Evolutionary conservation across 1,139 yeast genomes (phyloP).

Genomic region (Geotrichum histeridarum): DNA sequence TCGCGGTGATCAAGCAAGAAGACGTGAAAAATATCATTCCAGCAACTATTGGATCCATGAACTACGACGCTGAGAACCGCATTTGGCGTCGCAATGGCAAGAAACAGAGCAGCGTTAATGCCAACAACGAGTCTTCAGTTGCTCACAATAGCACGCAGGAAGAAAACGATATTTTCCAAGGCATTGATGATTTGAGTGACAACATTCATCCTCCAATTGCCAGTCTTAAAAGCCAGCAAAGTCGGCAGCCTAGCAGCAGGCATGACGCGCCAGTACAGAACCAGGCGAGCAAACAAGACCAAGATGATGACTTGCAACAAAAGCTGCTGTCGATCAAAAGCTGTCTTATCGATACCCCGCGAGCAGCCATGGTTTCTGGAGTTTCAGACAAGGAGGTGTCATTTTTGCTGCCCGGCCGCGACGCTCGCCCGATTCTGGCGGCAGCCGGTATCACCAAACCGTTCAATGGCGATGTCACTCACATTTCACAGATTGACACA

Average conservation of each 20-base stretch:
- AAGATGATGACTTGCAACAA: conserved; percentile 5
- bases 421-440: conserved; percentile 1
- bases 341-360: conserved; percentile 13
- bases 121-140: not conserved
- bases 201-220: not conserved
- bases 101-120: not conserved
- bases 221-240: not conserved
- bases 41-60: conserved; percentile 15
- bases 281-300: not conserved
- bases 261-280: not conserved
- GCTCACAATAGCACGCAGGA: conserved; percentile 3
- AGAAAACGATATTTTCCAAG: conserved; percentile 17
- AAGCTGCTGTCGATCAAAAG: conserved; percentile 10
- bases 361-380: conserved; percentile 4
- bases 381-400: conserved; percentile 8
- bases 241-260: not conserved
- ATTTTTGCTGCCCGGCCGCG: conserved; percentile 9
- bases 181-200: conserved; percentile 18
- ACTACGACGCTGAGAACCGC: conserved; percentile 12
- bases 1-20: conserved; percentile 14
- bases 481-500: conserved; percentile 30
- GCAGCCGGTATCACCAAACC: not conserved
- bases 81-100: conserved; percentile 12
- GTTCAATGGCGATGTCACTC: conserved; percentile 25
- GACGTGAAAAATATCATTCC: conserved; percentile 17